A percentile compares a stretch with the other conserved stretches of the same genome.
Evolutionary conservation across 106 monocot genomes (phyloP).

Genomic region (Acanthochlamys bracteata): DNA sequence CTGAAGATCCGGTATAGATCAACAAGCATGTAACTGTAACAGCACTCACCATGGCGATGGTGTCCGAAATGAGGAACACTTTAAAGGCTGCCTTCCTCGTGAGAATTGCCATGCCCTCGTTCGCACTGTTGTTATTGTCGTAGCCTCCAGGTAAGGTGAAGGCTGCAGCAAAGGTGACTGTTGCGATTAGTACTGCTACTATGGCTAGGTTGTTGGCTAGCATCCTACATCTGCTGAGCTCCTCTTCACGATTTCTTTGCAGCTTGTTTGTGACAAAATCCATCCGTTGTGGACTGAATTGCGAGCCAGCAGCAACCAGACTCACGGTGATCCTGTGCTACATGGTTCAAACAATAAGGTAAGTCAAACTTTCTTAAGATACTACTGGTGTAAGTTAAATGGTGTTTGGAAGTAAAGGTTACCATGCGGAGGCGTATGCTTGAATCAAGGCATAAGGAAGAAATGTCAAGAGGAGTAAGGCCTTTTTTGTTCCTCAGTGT

Average conservation of each 20-base stretch:
- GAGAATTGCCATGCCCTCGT: slow-evolving; percentile 25
- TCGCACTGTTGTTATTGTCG: slow-evolving; percentile 8
- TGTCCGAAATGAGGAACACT: slow-evolving; percentile 32
- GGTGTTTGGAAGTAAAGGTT: not conserved
- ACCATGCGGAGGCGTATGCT: slow-evolving; percentile 19
- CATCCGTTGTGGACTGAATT: slow-evolving; percentile 1
- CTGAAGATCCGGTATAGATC: slow-evolving; percentile 13
- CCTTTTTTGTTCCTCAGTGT: not conserved
- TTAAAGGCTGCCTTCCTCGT: slow-evolving; percentile 26
- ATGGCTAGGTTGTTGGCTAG: slow-evolving; percentile 20
- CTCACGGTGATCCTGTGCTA: slow-evolving; percentile 17
- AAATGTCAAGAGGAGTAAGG: slow-evolving; percentile 1
- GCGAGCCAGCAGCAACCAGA: slow-evolving; percentile 13
- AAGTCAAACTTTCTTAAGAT: too few species aligned
- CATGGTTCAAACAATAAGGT: not conserved
- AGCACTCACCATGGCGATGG: slow-evolving; percentile 30
- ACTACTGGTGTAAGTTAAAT: too few species aligned
- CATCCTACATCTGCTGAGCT: slow-evolving; percentile 3
- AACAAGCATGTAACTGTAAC: slow-evolving; percentile 14
- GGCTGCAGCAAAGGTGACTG: slow-evolving; percentile 45
- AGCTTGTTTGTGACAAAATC: not conserved
- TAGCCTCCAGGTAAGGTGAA: slow-evolving; percentile 45
- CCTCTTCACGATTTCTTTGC: slow-evolving; percentile 1
- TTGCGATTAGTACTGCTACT: slow-evolving; percentile 33
- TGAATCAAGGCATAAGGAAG: slow-evolving; percentile 6